Percentiles rank a stretch among this genome's conserved stretches.
Conservation (phyloP, 495 filamentous ascomycete species). For the Bryoglossum gracile region DNA sequence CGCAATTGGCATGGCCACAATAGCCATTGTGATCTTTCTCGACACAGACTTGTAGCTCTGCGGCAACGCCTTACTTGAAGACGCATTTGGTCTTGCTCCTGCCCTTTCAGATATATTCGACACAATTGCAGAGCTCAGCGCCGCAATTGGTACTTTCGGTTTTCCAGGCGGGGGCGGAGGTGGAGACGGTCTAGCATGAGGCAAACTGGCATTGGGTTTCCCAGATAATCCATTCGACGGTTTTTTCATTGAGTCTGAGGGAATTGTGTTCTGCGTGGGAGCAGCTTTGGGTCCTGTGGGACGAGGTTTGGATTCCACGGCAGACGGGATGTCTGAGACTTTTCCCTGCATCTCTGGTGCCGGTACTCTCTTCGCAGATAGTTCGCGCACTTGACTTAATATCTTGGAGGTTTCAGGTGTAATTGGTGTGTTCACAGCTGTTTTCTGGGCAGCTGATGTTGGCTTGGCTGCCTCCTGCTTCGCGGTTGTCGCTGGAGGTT, state of each 20-base stretch:
- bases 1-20: constrained; percentile 31
- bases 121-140: constrained; percentile 22
- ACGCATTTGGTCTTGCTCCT: constrained; percentile 20
- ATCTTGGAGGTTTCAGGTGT: constrained; percentile 19
- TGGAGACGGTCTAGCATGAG: not conserved
- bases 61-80: constrained; percentile 10
- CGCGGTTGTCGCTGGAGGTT: not conserved
- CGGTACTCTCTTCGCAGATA: constrained; percentile 8
- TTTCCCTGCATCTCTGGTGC: not conserved
- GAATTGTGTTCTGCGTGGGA: not conserved
- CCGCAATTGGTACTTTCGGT: constrained; percentile 16
- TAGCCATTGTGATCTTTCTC: constrained; percentile 28
- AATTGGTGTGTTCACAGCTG: not conserved
- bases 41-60: constrained; percentile 20
- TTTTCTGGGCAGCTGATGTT: not conserved
- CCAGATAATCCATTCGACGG: not conserved
- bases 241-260: not conserved
- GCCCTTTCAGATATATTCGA: constrained; percentile 19
- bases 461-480: not conserved
- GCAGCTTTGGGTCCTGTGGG: not conserved
- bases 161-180: constrained; percentile 5
- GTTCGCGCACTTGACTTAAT: constrained; percentile 15
- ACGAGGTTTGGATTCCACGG: not conserved
- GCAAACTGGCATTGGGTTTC: not conserved
- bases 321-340: not conserved